Percentiles rank a stretch among this genome's conserved stretches.
phyloP scores from a whole-genome alignment of 345 rosid species.

The Carallia pectinifolia region DNA sequence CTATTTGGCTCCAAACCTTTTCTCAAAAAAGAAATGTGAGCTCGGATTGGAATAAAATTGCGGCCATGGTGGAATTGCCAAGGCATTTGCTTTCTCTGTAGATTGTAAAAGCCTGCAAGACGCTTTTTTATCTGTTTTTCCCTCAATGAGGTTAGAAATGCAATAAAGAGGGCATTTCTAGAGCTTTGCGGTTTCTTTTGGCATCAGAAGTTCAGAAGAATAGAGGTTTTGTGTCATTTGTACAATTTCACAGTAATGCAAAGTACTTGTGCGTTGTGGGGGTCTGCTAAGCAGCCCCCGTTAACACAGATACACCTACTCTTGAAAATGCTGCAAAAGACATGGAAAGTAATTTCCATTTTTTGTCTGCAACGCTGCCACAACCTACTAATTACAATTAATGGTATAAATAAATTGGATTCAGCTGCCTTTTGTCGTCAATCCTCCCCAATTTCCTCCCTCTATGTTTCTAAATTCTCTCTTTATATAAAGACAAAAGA shows the following conservation, averaged over 20 bases:
- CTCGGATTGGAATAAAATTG: no score
- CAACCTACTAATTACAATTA: slow-evolving; percentile 18
- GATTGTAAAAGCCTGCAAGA: not conserved
- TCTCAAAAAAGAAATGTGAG: no score
- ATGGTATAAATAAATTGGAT: slow-evolving; percentile 6
- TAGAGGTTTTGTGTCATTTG: slow-evolving; percentile 9
- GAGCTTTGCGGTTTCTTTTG: slow-evolving; percentile 7
- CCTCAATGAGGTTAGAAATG: slow-evolving; percentile 10
- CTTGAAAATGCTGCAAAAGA: slow-evolving; percentile 7
- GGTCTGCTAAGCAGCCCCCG: not conserved
- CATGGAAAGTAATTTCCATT: slow-evolving; percentile 14
- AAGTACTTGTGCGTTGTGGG: not conserved
- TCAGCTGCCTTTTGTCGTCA: not conserved
- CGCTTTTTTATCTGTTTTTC: not conserved
- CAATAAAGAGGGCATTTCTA: slow-evolving; percentile 8
- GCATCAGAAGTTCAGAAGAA: not conserved
- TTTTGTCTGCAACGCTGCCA: slow-evolving; percentile 5
- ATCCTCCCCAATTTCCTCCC: not conserved
- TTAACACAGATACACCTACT: not conserved
- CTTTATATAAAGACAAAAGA: no score
- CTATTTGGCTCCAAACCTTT: no score
- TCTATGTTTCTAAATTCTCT: no score
- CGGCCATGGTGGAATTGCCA: no score
- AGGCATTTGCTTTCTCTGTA: no score
- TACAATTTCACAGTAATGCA: not conserved